These are phyloP conservation scores for Fusarium acutatum DNA, from an alignment of 2,329 filamentous ascomycete species.

Conservation along the genomic window DNA sequence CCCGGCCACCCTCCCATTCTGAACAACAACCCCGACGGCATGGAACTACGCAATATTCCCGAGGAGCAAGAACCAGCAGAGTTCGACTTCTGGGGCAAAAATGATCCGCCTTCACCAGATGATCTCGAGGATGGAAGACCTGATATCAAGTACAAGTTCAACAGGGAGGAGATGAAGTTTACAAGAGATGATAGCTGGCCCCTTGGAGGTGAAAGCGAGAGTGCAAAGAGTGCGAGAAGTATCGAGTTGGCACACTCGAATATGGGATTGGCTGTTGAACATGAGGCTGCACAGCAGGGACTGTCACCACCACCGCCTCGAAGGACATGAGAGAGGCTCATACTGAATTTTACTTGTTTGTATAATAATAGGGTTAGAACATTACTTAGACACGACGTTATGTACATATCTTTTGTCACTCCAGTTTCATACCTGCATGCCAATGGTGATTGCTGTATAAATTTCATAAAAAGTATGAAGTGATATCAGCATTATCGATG, in stretches of 20 bases:
- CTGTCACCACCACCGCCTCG: conserved; percentile 37
- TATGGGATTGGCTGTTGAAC: conserved; percentile 35
- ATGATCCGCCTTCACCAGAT: not conserved
- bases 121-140: conserved; percentile 5
- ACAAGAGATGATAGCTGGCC: conserved; percentile 31
- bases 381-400: conserved; percentile 24
- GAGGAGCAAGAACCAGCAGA: conserved; percentile 28
- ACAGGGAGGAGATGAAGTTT: not conserved
- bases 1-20: not conserved
- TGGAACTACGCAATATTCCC: conserved; percentile 34
- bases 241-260: conserved; percentile 32
- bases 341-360: conserved; percentile 7
- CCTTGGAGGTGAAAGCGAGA: conserved; percentile 10
- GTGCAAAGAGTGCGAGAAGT: conserved; percentile 27
- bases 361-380: conserved; percentile 16
- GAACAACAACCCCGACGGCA: not conserved
- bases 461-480: not conserved
- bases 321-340: conserved; percentile 16
- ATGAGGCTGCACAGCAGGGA: conserved; percentile 31
- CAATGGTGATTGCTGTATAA: not conserved
- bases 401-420: conserved; percentile 1
- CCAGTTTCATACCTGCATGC: not conserved
- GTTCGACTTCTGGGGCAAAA: conserved; percentile 28
- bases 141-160: not conserved
- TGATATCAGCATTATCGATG: not conserved